Evolutionary conservation across 2,329 filamentous ascomycete genomes (phyloP), one percentile per base, ranked within the genome.

Genomic region (Phyllosticta ampelicida): DNA sequence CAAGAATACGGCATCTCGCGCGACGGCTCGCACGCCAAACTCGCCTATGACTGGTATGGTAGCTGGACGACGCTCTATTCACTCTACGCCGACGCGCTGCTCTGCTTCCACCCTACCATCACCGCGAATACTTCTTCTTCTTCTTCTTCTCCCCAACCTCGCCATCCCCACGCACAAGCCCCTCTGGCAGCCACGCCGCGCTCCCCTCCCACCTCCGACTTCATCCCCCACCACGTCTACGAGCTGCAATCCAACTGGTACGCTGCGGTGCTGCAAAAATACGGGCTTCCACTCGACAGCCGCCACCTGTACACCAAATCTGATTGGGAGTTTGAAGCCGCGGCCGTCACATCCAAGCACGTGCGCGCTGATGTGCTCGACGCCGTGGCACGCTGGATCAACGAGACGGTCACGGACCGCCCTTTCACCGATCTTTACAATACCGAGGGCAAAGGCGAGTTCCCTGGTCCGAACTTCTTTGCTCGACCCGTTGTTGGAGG

Each of bases 291-390:
- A 0, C 80, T 95, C 8, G 90, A 95, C 71, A 87, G 82, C 63
- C 82, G 90, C 50, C 89, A 94, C 70, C 71, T 92, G 2, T 94
- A 94, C 71, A 86, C 89, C 30, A 95, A 95, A 74, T 90, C 86
- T 28, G 90, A 95, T 73, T 95, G 90, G 90, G 86, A 94, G 65
- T 90, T 95, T 70, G 91, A 94, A 70, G 87, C 89, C 0, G 89
- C 90, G 52, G 87, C 89, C 1, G 86, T 95, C 5, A 82, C 88
- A 3, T 84, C 83, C 64, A 80, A 81, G 68, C 74, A 78, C 60
- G 86, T 87, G 1, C 80, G 89, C 56, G 78, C 79, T 2, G 82
- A 87, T 68, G 90, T 95, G 54, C 74, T 94, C 36, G 79, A 89
- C 60, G 81, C 83, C 18, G 86, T 94, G 48, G 87, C 88, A 0